Base-by-base conservation (phyloP, 371 early-diverging fungal genomes). In the Mortierella sp. region DNA sequence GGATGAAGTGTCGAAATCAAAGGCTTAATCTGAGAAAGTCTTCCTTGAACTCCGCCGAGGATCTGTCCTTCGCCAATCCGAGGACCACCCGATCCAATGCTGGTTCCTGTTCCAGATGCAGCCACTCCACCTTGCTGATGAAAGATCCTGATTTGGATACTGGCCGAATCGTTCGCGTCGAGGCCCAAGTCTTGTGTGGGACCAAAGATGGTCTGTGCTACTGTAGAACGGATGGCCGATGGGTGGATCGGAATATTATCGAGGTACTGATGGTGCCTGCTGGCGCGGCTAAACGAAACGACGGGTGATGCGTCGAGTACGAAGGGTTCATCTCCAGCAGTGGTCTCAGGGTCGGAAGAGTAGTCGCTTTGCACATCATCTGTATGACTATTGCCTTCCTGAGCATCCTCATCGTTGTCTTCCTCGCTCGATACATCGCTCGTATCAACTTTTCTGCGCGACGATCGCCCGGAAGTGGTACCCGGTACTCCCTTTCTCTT, bases 1-100 rank as follows among this genome's bases (percentile, higher is more conserved):
- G 91, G 90, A 63, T 88, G 85, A 19, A 88, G 81, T 2, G 83
- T 82, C 13, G 84, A 73, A 22, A 87, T 83, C 43, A 87, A 71
- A 17, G 73, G 56, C 79, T 81, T 66, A n/a, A 72, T 62, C 47
- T 64, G 59, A 0, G 66, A 39, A 3, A 78, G 46, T 21, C 71
- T 50, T 0, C 63, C 66, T 19, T 71, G 71, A 9, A 59, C 61
- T 24, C 67, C 78, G n/a, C 66, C 67, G n/a, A 71, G 43, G n/a
- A 52, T 59, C 19, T 63, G 65, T 17, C 37, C 63, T 16, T 49
- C 53, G 7, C 48, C 51, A 24, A 51, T 56, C 17, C 64, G 61
- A 27, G 57, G 52, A 0, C 68, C 68, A 21, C 62, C 61, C 3
- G 39, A 57, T 28, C 69, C 58, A 14, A 58, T 10, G 3, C 55